phyloP scores from a whole-genome alignment of 129 eudicot genomes.

The Deinandra increscens region DNA sequence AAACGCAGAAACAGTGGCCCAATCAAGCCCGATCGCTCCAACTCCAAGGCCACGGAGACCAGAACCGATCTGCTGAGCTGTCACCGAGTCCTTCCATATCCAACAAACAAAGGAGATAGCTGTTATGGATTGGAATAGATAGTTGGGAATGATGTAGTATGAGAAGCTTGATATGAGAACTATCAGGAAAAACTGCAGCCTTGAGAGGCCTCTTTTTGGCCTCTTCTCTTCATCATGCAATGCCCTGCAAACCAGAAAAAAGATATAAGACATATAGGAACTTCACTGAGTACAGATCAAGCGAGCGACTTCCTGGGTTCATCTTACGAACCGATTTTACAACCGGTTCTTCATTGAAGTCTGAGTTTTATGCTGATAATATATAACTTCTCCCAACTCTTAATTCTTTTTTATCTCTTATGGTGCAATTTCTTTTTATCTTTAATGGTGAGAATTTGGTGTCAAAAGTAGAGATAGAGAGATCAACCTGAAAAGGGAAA shows the following conservation, averaged over 20 bases:
- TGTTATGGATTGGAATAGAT: slow-evolving; percentile 49
- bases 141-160: slow-evolving; percentile 59
- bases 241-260: slow-evolving; percentile 36
- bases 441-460: too few relatives aligned
- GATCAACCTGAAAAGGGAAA: slow-evolving; percentile 73
- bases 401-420: too few relatives aligned
- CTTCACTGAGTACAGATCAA: background rate
- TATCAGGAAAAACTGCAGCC: slow-evolving; percentile 62
- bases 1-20: slow-evolving; percentile 50
- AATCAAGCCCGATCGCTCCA: slow-evolving; percentile 59
- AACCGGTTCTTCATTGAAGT: too few relatives aligned
- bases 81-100: slow-evolving; percentile 46
- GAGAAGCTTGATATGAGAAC: slow-evolving; percentile 52
- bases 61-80: slow-evolving; percentile 65
- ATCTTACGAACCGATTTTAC: too few relatives aligned
- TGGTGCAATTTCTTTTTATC: too few relatives aligned
- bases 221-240: slow-evolving; percentile 66
- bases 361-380: too few relatives aligned
- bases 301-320: too few relatives aligned
- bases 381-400: too few relatives aligned
- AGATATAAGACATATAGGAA: background rate
- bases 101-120: slow-evolving; percentile 54
- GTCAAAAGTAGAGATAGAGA: background rate
- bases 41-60: slow-evolving; percentile 64
- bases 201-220: slow-evolving; percentile 43